phyloP scores from a whole-genome alignment of 768 basidiomycete genomes.

The Lactarius pseudohatsudake region DNA sequence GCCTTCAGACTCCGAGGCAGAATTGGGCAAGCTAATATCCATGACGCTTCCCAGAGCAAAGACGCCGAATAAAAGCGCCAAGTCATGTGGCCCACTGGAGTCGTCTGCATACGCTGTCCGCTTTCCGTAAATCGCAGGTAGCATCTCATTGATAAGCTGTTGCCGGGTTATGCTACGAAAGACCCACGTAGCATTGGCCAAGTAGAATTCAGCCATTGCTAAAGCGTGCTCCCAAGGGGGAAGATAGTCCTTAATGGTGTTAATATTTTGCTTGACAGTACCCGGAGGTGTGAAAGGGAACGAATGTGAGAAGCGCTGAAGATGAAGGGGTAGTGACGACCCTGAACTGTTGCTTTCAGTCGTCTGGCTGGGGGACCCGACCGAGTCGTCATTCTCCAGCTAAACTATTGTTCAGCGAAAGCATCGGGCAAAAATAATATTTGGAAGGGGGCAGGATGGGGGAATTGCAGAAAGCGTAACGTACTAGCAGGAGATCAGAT shows the following conservation, averaged over 20 bases:
- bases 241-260: slow-evolving; percentile 36
- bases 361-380: slow-evolving; percentile 22
- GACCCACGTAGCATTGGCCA: slow-evolving; percentile 60
- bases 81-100: slow-evolving; percentile 36
- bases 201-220: slow-evolving; percentile 65
- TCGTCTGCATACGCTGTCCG: slow-evolving; percentile 26
- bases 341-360: slow-evolving; percentile 25
- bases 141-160: slow-evolving; percentile 66
- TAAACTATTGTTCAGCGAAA: too few species aligned
- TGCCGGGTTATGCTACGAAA: slow-evolving; percentile 65
- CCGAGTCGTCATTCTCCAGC: slow-evolving; percentile 8
- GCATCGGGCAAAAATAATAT: too few species aligned
- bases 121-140: slow-evolving; percentile 60
- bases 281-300: slow-evolving; percentile 36
- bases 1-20: too few species aligned
- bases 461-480: too few species aligned
- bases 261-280: slow-evolving; percentile 29
- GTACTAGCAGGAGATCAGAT: too few species aligned
- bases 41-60: too few species aligned
- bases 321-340: slow-evolving; percentile 30
- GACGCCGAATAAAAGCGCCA: slow-evolving; percentile 27
- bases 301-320: slow-evolving; percentile 32
- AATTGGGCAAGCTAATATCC: too few species aligned
- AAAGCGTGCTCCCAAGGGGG: slow-evolving; percentile 53
- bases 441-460: too few species aligned